Evolutionary conservation across 352 stramenopile genomes (phyloP), one percentile per base, ranked within the genome.

Genomic region (Phytopythium montanum): DNA sequence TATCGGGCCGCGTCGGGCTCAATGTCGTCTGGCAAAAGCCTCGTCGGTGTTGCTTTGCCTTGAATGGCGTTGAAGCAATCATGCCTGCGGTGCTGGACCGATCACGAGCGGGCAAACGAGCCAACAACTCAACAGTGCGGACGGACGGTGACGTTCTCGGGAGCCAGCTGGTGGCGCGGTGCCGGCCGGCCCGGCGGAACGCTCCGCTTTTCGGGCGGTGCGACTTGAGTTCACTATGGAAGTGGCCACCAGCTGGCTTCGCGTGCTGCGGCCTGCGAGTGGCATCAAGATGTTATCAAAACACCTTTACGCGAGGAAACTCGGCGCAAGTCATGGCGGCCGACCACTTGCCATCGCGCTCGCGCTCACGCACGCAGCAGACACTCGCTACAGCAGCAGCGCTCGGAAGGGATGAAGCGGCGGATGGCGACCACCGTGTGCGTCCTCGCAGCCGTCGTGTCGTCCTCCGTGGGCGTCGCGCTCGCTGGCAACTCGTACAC

Each of bases 401-500:
- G 8, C 41, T 28, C 41, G 41, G 41, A 29, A 9, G 31, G 25
- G 13, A 52, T 52, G 45, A 21, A 21, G 49, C 49, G 28, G 36
- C 34, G 34, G 23, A 25, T 49, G 21, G 23, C 34, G 34, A 9
- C 23, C 6, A 29, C 38, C 16, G 53, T 39, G 53, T 58, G 53
- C 16, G 55, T 73, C 9, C 46, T 69, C 44, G 61, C 66, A 54
- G 65, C 62, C 19, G 56, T 72, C 21, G 65, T 60, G 10, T 63
- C 67, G 28, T 63, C 70, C 42, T 54, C 61, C 16, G 54, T 63
- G 34, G 65, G 41, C 36, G 55, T 50, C 46, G 51, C 55, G 2
- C 34, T 36, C 21, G 65, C 65, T 19, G 65, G 69, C 42, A 52
- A 61, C 18, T 73, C 71, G 49, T 57, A 56, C 59, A 64, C 64